Conservation (phyloP, 2,329 filamentous ascomycete species). For the Alternaria infectoria region DNA sequence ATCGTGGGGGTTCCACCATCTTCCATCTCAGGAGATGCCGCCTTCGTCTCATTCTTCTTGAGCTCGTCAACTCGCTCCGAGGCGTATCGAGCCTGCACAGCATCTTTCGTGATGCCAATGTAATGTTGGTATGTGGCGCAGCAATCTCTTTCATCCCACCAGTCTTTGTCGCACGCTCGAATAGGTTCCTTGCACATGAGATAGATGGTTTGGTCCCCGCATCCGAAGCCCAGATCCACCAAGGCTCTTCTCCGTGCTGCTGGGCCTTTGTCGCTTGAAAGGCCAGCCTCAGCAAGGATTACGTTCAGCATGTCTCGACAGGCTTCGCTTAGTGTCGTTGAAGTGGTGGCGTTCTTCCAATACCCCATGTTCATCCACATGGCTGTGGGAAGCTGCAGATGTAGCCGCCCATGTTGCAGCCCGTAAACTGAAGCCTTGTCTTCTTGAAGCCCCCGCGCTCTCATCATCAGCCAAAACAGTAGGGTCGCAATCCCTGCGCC, state of each 20-base stretch:
- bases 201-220: constrained; percentile 63
- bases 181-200: constrained; percentile 39
- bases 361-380: constrained; percentile 72
- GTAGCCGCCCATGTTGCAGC: constrained; percentile 63
- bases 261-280: constrained; percentile 29
- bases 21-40: neutral
- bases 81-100: constrained; percentile 52
- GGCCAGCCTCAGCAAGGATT: constrained; percentile 54
- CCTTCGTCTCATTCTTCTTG: neutral
- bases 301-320: constrained; percentile 58
- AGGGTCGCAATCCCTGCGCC: neutral
- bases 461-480: neutral
- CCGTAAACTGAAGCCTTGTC: constrained; percentile 48
- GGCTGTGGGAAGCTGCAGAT: constrained; percentile 55
- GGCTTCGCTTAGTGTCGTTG: constrained; percentile 51
- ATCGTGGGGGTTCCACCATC: constrained; percentile 20
- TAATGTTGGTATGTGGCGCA: constrained; percentile 45
- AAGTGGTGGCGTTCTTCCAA: constrained; percentile 52
- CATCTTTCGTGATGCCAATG: constrained; percentile 61
- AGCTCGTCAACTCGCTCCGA: constrained; percentile 17
- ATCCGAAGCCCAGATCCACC: constrained; percentile 65
- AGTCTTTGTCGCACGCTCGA: constrained; percentile 18
- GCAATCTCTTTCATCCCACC: constrained; percentile 19
- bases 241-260: constrained; percentile 30
- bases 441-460: neutral